Base-by-base conservation (phyloP, 2,329 filamentous ascomycete species). In the Colletotrichum echinochloae region DNA sequence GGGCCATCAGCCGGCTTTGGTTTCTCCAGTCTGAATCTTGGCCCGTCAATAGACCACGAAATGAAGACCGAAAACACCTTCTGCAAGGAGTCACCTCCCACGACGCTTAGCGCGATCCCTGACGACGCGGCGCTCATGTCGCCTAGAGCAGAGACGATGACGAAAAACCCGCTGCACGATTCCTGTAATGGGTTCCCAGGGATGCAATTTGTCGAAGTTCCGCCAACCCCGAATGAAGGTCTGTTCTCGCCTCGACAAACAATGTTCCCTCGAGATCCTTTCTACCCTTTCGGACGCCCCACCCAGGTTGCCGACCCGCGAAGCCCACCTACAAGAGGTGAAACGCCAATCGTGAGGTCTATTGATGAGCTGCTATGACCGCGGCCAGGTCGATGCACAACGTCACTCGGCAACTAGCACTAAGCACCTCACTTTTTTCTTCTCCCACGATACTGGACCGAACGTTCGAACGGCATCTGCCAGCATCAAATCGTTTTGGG, bases 361-460 rank as follows among this genome's bases (percentile, higher is more conserved):
- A 95, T 95, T 76, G 91, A 93, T 78, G 92, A 94, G 76, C 84
- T 94, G 61, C 83, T 95, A 80, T 94, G 85, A 84, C 61, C 65
- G 37, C 57, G 23, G 67, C 44, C 67, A 60, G 56, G 28, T 49
- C 57, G 59, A 52, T 30, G 62, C 30, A 63, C 64, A 63, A 57
- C 44, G 64, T 65, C 67, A 65, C 62, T 65, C 49, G 14, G 67
- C 55, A 35, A 57, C 57, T 62, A 52, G 60, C 57, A 68, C n/a
- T n/a, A n/a, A n/a, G n/a, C n/a, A n/a, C n/a, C n/a, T n/a, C n/a
- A n/a, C n/a, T n/a, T n/a, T n/a, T n/a, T n/a, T n/a, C n/a, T n/a
- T n/a, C n/a, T n/a, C n/a, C n/a, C n/a, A n/a, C n/a, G n/a, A n/a
- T n/a, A 65, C 39, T 73, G 55, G 57, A 41, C 52, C 56, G 57